Evolutionary conservation across 2,329 filamentous ascomycete genomes (phyloP).

Genomic region (Aspergillus japonicus): DNA sequence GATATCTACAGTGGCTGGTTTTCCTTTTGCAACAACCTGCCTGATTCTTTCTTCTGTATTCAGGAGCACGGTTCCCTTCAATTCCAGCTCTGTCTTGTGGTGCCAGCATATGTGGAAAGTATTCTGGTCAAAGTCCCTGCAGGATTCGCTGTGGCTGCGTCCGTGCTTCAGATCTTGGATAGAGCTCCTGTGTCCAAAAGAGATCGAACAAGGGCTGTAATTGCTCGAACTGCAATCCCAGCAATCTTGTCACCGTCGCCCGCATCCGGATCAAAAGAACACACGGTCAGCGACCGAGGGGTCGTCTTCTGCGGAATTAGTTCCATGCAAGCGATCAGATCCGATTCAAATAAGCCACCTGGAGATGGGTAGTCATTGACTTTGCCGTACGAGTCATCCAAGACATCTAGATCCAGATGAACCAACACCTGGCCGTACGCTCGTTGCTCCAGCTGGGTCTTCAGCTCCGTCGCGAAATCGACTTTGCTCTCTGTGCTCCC

Average conservation of each 20-base stretch:
- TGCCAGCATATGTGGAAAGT: too few relatives aligned
- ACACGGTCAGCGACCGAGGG: constrained; percentile 18
- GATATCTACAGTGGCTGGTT: too few relatives aligned
- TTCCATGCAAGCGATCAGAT: constrained; percentile 16
- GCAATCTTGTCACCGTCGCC: constrained; percentile 22
- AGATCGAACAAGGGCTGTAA: constrained; percentile 7
- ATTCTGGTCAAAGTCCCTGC: too few relatives aligned
- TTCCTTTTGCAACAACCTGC: too few relatives aligned
- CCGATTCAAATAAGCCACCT: constrained; percentile 27
- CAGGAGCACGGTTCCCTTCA: too few relatives aligned
- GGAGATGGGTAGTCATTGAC: constrained; percentile 39
- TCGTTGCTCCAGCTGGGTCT: not conserved
- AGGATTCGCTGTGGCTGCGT: too few relatives aligned
- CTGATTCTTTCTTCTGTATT: too few relatives aligned
- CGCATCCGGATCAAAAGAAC: constrained; percentile 21
- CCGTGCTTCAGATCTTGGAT: not conserved
- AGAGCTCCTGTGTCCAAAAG: not conserved
- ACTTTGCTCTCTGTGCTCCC: constrained; percentile 16
- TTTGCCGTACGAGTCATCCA: constrained; percentile 35
- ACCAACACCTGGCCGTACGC: constrained; percentile 27
- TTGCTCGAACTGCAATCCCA: constrained; percentile 14
- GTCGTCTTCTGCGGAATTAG: constrained; percentile 8
- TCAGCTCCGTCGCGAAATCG: constrained; percentile 19
- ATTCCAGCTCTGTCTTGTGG: too few relatives aligned
- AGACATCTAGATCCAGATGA: constrained; percentile 39